Conservation (phyloP, 169 alveolate species). For the Theileria annulata region DNA sequence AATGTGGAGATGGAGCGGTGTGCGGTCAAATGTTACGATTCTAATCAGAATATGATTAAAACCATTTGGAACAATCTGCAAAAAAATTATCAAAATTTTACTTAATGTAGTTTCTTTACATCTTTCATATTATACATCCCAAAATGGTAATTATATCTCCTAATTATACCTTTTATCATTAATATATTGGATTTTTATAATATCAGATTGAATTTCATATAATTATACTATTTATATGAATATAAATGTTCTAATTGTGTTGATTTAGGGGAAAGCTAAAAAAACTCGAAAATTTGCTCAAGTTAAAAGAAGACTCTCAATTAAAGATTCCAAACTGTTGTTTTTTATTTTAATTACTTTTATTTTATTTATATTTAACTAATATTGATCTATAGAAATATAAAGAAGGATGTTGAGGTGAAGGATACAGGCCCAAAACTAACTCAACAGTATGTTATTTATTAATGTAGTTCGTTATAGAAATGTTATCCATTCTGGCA, state of each 20-base stretch:
- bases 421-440: constrained; percentile 13
- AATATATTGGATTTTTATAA: background rate
- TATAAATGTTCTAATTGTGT: too few relatives aligned
- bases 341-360: background rate
- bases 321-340: constrained; percentile 81
- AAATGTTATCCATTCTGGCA: constrained; percentile 66
- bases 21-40: constrained; percentile 74
- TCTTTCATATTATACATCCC: too few relatives aligned
- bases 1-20: constrained; percentile 71
- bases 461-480: background rate
- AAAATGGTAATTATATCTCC: background rate
- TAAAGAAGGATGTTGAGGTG: constrained; percentile 14
- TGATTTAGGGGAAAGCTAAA: constrained; percentile 68
- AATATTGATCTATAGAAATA: background rate
- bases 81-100: constrained; percentile 19
- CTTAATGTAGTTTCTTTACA: background rate
- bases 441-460: constrained; percentile 27
- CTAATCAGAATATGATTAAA: constrained; percentile 65
- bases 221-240: too few relatives aligned
- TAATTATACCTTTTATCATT: too few relatives aligned
- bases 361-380: background rate
- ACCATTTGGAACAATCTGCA: constrained; percentile 64
- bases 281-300: constrained; percentile 91
- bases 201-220: too few relatives aligned
- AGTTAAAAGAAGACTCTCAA: constrained; percentile 85